Evolutionary conservation across 495 filamentous ascomycete genomes (phyloP).

Genomic region (Penicillium alfredii): DNA sequence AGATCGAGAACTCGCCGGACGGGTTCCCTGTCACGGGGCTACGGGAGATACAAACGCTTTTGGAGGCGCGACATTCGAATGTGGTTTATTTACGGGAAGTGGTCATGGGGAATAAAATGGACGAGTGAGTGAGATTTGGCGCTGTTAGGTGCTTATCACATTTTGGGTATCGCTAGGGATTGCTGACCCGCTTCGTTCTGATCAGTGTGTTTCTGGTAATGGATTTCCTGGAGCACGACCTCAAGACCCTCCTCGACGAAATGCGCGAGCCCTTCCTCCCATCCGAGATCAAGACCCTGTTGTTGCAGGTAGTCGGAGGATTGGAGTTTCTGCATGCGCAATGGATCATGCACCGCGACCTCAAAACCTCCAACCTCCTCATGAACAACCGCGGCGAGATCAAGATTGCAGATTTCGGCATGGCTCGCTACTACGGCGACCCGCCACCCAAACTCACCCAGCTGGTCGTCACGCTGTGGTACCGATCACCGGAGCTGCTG

Average conservation of each 20-base stretch:
- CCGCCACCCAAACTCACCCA: slow-evolving; percentile 80
- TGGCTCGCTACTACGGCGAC: slow-evolving; percentile 86
- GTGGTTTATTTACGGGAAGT: slow-evolving; percentile 78
- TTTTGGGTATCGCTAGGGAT: too few relatives aligned
- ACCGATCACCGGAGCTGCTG: slow-evolving; percentile 85
- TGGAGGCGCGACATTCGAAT: slow-evolving; percentile 62
- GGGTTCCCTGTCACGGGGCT: slow-evolving; percentile 91
- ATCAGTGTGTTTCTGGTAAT: slow-evolving; percentile 88
- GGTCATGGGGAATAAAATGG: slow-evolving; percentile 72
- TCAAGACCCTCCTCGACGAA: slow-evolving; percentile 87
- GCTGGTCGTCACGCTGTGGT: slow-evolving; percentile 96
- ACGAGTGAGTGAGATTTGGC: slow-evolving; percentile 61
- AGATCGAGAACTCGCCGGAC: slow-evolving; percentile 77
- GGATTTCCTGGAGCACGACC: slow-evolving; percentile 97
- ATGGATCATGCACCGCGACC: slow-evolving; percentile 94
- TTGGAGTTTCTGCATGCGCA: slow-evolving; percentile 80
- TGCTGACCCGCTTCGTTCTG: too few relatives aligned
- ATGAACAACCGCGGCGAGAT: slow-evolving; percentile 93
- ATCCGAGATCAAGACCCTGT: slow-evolving; percentile 87
- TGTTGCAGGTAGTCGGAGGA: slow-evolving; percentile 76
- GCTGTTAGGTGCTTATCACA: too few relatives aligned
- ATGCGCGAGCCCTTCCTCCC: slow-evolving; percentile 92
- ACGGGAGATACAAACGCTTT: slow-evolving; percentile 75
- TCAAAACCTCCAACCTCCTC: slow-evolving; percentile 94
- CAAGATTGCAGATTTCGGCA: slow-evolving; percentile 96